A percentile compares a stretch with the other conserved stretches of the same genome.
These are phyloP conservation scores for Carpinus viminea DNA, from an alignment of 306 rosid species.

Conservation along the genomic window DNA sequence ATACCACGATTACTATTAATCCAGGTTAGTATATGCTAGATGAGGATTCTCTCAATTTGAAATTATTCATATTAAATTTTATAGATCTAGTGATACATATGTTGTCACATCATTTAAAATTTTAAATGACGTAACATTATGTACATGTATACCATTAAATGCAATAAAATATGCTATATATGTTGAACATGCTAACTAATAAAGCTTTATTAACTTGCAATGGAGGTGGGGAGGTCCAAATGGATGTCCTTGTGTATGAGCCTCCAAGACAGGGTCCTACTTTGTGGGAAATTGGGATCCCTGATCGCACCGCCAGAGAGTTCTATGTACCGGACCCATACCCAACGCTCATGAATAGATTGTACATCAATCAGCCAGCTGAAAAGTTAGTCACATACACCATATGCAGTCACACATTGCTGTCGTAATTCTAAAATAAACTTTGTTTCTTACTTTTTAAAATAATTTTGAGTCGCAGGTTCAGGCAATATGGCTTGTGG, in stretches of 20 bases:
- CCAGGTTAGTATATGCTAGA: slow-evolving; percentile 36
- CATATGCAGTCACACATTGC: background rate
- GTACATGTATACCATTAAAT: too few relatives aligned
- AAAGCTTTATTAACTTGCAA: background rate
- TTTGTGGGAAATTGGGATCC: slow-evolving; percentile 85
- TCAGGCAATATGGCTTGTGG: slow-evolving; percentile 76
- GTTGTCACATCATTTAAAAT: too few relatives aligned
- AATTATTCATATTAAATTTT: too few relatives aligned
- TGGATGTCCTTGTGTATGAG: slow-evolving; percentile 41
- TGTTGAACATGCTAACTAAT: background rate
- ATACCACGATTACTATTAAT: slow-evolving; percentile 36
- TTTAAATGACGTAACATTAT: too few relatives aligned
- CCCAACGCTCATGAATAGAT: slow-evolving; percentile 21
- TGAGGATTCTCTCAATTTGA: too few relatives aligned
- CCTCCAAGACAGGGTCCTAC: slow-evolving; percentile 88
- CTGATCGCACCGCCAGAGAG: slow-evolving; percentile 78
- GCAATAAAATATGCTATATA: too few relatives aligned
- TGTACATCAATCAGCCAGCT: background rate
- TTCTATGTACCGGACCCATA: slow-evolving; percentile 59
- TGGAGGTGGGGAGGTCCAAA: slow-evolving; percentile 39
- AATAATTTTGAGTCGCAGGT: slow-evolving; percentile 33
- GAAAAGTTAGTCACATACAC: background rate
- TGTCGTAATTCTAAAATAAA: too few relatives aligned
- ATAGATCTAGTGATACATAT: too few relatives aligned
- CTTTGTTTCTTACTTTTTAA: background rate